These are phyloP conservation scores for Suillus cothurnatus DNA, from an alignment of 768 basidiomycete species.

Conservation along the genomic window DNA sequence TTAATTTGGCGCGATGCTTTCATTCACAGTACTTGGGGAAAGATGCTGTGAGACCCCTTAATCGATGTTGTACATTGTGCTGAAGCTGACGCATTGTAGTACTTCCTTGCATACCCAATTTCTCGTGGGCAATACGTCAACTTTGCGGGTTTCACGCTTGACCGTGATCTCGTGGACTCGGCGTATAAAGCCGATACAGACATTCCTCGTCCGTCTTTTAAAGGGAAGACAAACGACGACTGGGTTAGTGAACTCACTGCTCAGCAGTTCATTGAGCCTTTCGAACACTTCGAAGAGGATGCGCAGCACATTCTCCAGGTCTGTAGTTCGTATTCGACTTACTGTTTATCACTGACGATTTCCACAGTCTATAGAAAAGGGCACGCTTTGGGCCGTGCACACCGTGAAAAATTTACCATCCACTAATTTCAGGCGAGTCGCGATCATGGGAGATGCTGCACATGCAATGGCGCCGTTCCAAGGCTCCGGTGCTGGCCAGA, in stretches of 20 bases:
- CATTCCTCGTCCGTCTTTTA: conserved; percentile 16
- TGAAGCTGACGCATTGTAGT: conserved; percentile 37
- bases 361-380: conserved; percentile 51
- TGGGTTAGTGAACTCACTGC: conserved; percentile 53
- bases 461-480: conserved; percentile 45
- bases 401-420: conserved; percentile 51
- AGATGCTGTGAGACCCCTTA: conserved; percentile 38
- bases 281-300: conserved; percentile 60
- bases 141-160: conserved; percentile 57
- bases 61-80: background rate
- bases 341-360: conserved; percentile 7
- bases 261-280: conserved; percentile 47
- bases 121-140: conserved; percentile 60
- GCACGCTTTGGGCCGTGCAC: conserved; percentile 67
- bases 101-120: conserved; percentile 64
- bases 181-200: conserved; percentile 30
- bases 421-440: conserved; percentile 53
- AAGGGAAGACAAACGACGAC: conserved; percentile 36
- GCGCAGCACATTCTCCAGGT: conserved; percentile 59
- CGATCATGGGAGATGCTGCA: conserved; percentile 46
- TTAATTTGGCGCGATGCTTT: background rate
- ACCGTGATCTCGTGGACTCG: conserved; percentile 54
- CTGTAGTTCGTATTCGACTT: conserved; percentile 17
- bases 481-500: conserved; percentile 46
- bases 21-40: conserved; percentile 57